These are phyloP conservation scores for Plasmodium billcollinsi DNA, from an alignment of 169 alveolate species.

Conservation along the genomic window DNA sequence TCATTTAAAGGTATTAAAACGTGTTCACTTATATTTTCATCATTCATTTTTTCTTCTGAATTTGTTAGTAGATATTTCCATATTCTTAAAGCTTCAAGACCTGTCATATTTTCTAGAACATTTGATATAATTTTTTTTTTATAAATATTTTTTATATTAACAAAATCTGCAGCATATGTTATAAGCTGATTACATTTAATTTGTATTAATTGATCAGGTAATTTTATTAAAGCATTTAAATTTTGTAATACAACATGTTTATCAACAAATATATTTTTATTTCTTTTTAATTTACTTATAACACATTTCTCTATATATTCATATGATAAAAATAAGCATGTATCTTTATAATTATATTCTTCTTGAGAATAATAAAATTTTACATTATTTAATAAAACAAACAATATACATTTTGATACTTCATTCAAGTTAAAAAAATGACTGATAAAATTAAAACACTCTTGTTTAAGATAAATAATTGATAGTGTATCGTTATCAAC, in stretches of 20 bases:
- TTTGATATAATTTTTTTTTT: slow-evolving; percentile 41
- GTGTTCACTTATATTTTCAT: slow-evolving; percentile 72
- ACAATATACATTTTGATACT: slow-evolving; percentile 24
- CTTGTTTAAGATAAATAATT: slow-evolving; percentile 35
- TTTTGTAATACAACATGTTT: slow-evolving; percentile 64
- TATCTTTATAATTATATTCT: slow-evolving; percentile 18
- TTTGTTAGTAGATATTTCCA: slow-evolving; percentile 38
- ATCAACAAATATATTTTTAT: slow-evolving; percentile 41
- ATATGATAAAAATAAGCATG: slow-evolving; percentile 17
- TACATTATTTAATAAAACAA: slow-evolving; percentile 38
- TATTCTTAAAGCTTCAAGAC: slow-evolving; percentile 34
- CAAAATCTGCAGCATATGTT: slow-evolving; percentile 43
- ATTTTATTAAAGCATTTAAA: slow-evolving; percentile 55
- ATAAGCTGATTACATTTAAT: slow-evolving; percentile 37
- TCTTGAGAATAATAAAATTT: slow-evolving; percentile 32
- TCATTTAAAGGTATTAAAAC: slow-evolving; percentile 66
- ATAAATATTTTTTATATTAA: slow-evolving; percentile 42
- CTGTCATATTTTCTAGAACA: slow-evolving; percentile 63
- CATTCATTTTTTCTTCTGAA: slow-evolving; percentile 45
- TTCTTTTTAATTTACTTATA: slow-evolving; percentile 32
- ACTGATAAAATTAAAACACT: slow-evolving; percentile 41
- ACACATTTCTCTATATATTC: slow-evolving; percentile 63
- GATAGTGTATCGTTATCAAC: slow-evolving; percentile 39
- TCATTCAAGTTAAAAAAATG: slow-evolving; percentile 47
- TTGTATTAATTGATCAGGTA: slow-evolving; percentile 51